Evolutionary conservation across 2,329 filamentous ascomycete species (phyloP), one percentile per base, ranked within the genome.

Genomic region (Aureobasidium namibiae): DNA sequence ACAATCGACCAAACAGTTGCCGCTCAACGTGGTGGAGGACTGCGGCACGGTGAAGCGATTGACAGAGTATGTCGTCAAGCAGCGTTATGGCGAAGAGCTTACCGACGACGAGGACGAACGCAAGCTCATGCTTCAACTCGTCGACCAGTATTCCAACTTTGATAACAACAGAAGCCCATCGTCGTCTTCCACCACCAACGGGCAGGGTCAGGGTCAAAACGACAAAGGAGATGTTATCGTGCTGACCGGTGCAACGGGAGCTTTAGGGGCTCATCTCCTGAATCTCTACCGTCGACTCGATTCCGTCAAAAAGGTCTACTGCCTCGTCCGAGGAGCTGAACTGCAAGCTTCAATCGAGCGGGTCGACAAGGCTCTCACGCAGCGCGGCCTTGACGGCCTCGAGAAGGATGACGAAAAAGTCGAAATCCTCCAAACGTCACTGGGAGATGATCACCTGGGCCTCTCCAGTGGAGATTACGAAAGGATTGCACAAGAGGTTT

Each of bases 1-100:
- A 1, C 56, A 68, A 9, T 65, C 63, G 41, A 56, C 68, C n/a
- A 62, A 65, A 29, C 65, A 70, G 0, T 65, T 86, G 1, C 81
- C 83, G 0, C 72, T 80, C 61, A 86, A 82, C 60, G 67, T 86
- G 1, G 77, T 87, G 0, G 84, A 86, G 63, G 81, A 86, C 61
- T 78, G 78, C 59, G 80, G 81, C 1, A 83, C 76, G 2, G 70
- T 85, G n/a, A 63, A 73, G 16, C 68, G 70, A 45, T 67, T 78
- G 14, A 67, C 68, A 21, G 65, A 73, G 11, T 73, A 71, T 52
- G 66, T 80, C 9, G 56, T 74, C 24, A 68, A 71, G 44, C 69
- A 70, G 44, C 68, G 78, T 38, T 68, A 75, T 54, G 74, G 74
- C 44, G 65, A 70, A 26, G 54, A 59, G 24, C 50, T 42, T 31